Evolutionary conservation across 2,329 filamentous ascomycete genomes (phyloP), one percentile per base, ranked within the genome.

Genomic region (Botryotinia narcissicola): DNA sequence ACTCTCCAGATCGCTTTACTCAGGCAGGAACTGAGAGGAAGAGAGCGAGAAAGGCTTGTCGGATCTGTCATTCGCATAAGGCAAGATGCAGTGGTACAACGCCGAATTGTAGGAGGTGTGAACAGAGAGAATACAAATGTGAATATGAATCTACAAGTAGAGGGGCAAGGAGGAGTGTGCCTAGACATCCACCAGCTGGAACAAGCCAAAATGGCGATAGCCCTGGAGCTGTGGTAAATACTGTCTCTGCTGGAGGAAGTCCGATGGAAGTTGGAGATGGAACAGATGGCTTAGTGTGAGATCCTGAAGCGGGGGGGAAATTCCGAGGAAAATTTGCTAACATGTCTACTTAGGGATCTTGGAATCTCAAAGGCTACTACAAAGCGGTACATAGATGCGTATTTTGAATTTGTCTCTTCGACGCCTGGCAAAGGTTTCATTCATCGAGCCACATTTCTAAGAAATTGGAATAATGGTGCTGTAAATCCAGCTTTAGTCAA

Each of bases 351-450:
- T 6, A 72, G 70, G 40, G 62, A 72, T 22, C 37, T 68, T n/a
- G 62, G 51, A 14, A 68, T 35, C 18, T 60, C 62, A 37, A 72
- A 72, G 37, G 54, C 51, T 46, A 72, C 70, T 42, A 72, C 62
- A 25, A 72, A 72, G 54, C 62, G 40, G 42, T 72, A 68, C 35
- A 68, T 72, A 46, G 70, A 72, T 68, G 70, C 70, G 25, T 72
- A 72, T 40, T 72, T 72, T 22, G 70, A 72, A 22, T 72, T 72
- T 68, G 48, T 72, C 14, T 72, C 70, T 68, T 72, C 70, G n/a
- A 72, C 63, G 7, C 70, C 70, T 29, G 70, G 70, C 7, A 72
- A 72, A 68, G 70, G 70, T 2, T 72, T 72, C 37, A 72, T 72
- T 37, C 70, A 72, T 10, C 70, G 70, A 40, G 70, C 70, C 40